A percentile compares a stretch with the other conserved stretches of the same genome.
Evolutionary conservation across 306 rosid species (phyloP).

Genomic region (Cicer pinnatifidum): DNA sequence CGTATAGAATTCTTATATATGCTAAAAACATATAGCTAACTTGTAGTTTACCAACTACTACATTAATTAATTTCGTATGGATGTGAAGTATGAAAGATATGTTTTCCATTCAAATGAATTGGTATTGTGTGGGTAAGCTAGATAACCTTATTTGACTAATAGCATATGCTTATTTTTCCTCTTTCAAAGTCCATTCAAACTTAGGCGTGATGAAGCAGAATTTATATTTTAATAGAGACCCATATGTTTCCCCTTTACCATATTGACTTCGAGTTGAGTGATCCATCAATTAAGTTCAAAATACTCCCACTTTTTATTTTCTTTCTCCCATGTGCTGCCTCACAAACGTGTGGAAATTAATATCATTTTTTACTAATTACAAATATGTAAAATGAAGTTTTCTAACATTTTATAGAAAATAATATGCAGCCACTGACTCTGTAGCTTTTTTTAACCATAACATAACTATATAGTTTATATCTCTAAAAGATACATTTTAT

Average conservation of each 20-base stretch:
- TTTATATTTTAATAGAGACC: background rate
- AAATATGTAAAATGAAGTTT: background rate
- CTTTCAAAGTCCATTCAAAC: conserved; percentile 36
- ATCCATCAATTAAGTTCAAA: conserved; percentile 28
- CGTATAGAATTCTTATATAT: no score
- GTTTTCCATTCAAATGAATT: background rate
- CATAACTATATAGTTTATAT: no score
- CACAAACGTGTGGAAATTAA: background rate
- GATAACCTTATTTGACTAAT: background rate
- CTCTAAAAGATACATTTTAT: no score
- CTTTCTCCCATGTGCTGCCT: background rate
- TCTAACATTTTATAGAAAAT: background rate
- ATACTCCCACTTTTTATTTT: background rate
- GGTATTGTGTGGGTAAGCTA: background rate
- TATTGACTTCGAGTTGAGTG: background rate
- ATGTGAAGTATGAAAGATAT: background rate
- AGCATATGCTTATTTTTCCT: background rate
- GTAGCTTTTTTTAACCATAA: background rate
- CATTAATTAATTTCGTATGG: background rate
- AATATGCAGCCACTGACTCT: background rate
- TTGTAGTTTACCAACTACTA: background rate
- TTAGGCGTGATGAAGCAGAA: background rate
- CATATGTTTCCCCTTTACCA: conserved; percentile 1
- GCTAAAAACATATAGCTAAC: no score
- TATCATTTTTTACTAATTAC: background rate